Evolutionary conservation across 2,329 filamentous ascomycete species (phyloP).

Genomic region (Amauroascus verrucosus): DNA sequence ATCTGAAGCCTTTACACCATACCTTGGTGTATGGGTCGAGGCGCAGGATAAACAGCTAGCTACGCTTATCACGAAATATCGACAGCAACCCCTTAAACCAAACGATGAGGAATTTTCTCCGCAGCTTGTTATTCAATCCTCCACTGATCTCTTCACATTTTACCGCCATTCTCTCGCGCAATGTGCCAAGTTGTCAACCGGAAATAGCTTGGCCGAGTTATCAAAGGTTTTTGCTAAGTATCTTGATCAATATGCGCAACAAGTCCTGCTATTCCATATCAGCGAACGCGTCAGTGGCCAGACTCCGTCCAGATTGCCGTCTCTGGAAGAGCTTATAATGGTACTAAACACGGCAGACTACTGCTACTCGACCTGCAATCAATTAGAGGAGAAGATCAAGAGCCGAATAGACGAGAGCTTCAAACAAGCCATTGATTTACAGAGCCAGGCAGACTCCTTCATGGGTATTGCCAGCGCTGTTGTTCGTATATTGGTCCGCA

Average conservation of each 20-base stretch:
- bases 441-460: slow-evolving; percentile 88
- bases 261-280: slow-evolving; percentile 68
- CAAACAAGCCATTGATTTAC: slow-evolving; percentile 67
- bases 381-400: slow-evolving; percentile 90
- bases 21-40: slow-evolving; percentile 93
- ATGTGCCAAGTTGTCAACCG: slow-evolving; percentile 90
- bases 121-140: slow-evolving; percentile 81
- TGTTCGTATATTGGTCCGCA: slow-evolving; percentile 71
- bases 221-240: slow-evolving; percentile 83
- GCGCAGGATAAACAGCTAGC: slow-evolving; percentile 85
- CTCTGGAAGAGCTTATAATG: slow-evolving; percentile 65
- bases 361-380: slow-evolving; percentile 85
- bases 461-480: slow-evolving; percentile 87
- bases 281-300: slow-evolving; percentile 48
- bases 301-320: slow-evolving; percentile 42
- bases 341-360: slow-evolving; percentile 97
- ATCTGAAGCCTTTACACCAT: slow-evolving; percentile 93
- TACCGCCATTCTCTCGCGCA: slow-evolving; percentile 88
- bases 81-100: slow-evolving; percentile 66
- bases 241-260: slow-evolving; percentile 87
- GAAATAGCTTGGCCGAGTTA: slow-evolving; percentile 74
- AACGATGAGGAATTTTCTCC: slow-evolving; percentile 85
- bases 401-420: slow-evolving; percentile 75
- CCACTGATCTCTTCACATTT: slow-evolving; percentile 94
- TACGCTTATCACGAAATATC: slow-evolving; percentile 76